Percentiles rank a stretch among this genome's conserved stretches.
These are phyloP conservation scores for Nothophoma quercina DNA, from an alignment of 2,329 filamentous ascomycete genomes.

Conservation along the genomic window DNA sequence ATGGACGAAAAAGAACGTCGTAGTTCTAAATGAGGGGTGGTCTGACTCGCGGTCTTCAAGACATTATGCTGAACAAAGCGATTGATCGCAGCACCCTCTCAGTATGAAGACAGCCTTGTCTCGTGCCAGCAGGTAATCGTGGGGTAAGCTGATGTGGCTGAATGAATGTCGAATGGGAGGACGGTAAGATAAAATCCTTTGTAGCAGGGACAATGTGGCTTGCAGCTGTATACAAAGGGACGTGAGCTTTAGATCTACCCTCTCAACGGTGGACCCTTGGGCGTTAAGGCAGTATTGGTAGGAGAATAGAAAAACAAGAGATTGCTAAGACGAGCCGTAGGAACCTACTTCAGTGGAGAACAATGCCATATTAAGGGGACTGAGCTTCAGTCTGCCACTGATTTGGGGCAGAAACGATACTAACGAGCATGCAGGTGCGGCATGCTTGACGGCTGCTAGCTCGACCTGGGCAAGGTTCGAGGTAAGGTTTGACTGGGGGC, in stretches of 20 bases:
- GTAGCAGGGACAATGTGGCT: conserved; percentile 14
- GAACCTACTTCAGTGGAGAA: conserved; percentile 10
- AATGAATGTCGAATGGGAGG: background rate
- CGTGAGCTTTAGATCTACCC: background rate
- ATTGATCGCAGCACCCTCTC: conserved; percentile 7
- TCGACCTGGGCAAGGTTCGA: conserved; percentile 22
- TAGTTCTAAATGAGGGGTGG: conserved; percentile 1
- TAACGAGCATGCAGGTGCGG: conserved; percentile 27
- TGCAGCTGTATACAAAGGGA: conserved; percentile 16
- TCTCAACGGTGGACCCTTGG: background rate
- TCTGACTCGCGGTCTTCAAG: conserved; percentile 20
- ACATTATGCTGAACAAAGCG: conserved; percentile 25
- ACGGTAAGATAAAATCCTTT: background rate
- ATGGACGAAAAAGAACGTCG: background rate
- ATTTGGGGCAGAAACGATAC: conserved; percentile 6
- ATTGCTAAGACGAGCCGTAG: background rate
- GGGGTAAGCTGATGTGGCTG: conserved; percentile 6
- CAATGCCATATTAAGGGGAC: conserved; percentile 17
- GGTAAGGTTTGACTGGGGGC: conserved; percentile 22
- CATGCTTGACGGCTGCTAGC: conserved; percentile 27
- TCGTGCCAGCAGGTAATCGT: conserved; percentile 8
- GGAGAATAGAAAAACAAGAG: conserved; percentile 1
- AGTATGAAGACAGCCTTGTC: conserved; percentile 1
- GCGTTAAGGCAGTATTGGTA: background rate
- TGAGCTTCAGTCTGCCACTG: conserved; percentile 26